A percentile compares a stretch with the other conserved stretches of the same genome.
Evolutionary conservation across 768 basidiomycete genomes (phyloP).

Genomic region (Serendipita sp.): DNA sequence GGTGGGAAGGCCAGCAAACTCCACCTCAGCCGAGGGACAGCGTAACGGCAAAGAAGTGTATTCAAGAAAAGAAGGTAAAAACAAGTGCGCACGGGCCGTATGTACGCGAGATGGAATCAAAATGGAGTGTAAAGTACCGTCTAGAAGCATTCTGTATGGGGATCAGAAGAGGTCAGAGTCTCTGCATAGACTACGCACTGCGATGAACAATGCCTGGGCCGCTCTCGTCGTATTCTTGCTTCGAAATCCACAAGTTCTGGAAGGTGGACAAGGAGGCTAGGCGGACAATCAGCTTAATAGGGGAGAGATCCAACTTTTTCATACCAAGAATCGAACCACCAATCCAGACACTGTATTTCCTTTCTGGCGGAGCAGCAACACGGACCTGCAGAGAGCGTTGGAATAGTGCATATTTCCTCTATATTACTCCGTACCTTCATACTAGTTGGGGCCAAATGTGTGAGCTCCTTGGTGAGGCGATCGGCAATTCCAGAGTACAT

Average conservation of each 20-base stretch:
- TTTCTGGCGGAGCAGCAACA: conserved; percentile 84
- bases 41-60: not conserved
- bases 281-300: conserved; percentile 19
- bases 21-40: no score
- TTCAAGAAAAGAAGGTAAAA: not conserved
- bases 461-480: conserved; percentile 90
- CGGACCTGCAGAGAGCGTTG: conserved; percentile 38
- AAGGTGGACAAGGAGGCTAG: conserved; percentile 76
- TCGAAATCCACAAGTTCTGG: conserved; percentile 92
- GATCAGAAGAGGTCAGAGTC: not conserved
- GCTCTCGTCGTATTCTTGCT: conserved; percentile 82
- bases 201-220: conserved; percentile 68
- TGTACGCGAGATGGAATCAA: not conserved
- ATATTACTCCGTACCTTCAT: conserved; percentile 45
- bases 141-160: conserved; percentile 3
- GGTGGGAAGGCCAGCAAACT: no score
- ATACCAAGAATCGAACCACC: conserved; percentile 53
- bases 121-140: no score
- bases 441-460: conserved; percentile 64
- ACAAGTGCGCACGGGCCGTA: not conserved
- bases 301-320: conserved; percentile 5
- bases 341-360: conserved; percentile 94
- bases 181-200: conserved; percentile 19
- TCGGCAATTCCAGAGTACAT: conserved; percentile 96
- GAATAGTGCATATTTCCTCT: not conserved